Percentiles rank a stretch among this genome's conserved stretches.
Evolutionary conservation across 2,329 filamentous ascomycete genomes (phyloP).

Genomic region (Fusarium sp.): DNA sequence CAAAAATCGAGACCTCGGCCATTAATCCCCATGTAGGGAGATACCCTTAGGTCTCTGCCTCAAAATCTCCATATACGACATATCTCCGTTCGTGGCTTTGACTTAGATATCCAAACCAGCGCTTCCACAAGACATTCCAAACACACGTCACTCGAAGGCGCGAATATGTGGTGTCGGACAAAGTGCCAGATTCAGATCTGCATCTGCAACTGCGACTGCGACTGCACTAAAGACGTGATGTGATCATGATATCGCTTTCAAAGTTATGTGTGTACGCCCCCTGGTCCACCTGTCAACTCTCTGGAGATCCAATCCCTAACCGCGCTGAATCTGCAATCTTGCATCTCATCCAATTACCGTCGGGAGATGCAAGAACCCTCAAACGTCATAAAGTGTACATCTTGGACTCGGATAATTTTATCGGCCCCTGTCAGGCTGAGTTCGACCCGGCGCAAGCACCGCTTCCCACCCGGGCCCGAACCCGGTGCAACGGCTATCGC

Average conservation of each 20-base stretch:
- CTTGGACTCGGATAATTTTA: not conserved
- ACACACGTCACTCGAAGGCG: not conserved
- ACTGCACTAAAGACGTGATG: conserved; percentile 6
- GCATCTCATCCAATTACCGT: conserved; percentile 8
- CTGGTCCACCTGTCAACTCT: conserved; percentile 13
- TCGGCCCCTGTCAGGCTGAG: conserved; percentile 46
- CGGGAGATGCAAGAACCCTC: conserved; percentile 10
- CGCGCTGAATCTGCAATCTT: conserved; percentile 8
- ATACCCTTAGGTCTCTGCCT: not conserved
- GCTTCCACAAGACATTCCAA: not conserved
- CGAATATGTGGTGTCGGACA: conserved; percentile 27
- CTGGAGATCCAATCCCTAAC: conserved; percentile 29
- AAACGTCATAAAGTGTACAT: conserved; percentile 22
- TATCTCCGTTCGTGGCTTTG: conserved; percentile 29
- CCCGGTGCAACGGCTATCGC: conserved; percentile 45
- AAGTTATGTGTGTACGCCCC: conserved; percentile 2
- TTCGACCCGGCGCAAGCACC: conserved; percentile 36
- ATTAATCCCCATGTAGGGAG: conserved; percentile 5
- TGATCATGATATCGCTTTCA: conserved; percentile 9
- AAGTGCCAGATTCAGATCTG: conserved; percentile 18
- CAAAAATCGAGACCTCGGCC: conserved; percentile 12
- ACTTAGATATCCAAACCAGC: not conserved
- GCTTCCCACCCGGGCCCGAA: conserved; percentile 12
- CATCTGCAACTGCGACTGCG: not conserved
- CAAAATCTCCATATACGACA: conserved; percentile 11